Evolutionary conservation across 1,284 basidiomycete species (phyloP).

Genomic region (Clitocybe nebularis): DNA sequence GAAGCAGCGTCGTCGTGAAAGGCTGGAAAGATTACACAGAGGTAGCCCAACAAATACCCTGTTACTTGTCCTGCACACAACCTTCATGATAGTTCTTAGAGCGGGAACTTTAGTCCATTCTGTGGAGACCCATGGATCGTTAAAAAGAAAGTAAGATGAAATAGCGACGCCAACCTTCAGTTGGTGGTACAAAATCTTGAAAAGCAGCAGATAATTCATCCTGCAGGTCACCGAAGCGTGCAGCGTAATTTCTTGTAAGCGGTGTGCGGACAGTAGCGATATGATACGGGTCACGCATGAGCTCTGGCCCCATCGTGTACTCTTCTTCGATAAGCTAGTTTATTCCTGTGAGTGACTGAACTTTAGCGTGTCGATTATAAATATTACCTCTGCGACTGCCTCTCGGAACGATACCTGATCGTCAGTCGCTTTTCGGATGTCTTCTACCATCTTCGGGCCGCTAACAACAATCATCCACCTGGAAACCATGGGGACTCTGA

Average conservation of each 20-base stretch:
- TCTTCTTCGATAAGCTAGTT: too few species aligned
- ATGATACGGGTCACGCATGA: constrained; percentile 27
- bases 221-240: constrained; percentile 26
- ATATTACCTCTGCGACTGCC: constrained; percentile 19
- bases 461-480: constrained; percentile 23
- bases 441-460: constrained; percentile 20
- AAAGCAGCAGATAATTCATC: constrained; percentile 33
- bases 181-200: constrained; percentile 22
- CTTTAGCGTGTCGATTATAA: constrained; percentile 27
- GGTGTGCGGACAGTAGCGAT: constrained; percentile 24
- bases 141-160: neutral
- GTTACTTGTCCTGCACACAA: constrained; percentile 31
- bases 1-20: neutral
- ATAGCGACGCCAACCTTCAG: constrained; percentile 4
- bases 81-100: constrained; percentile 25
- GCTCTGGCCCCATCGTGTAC: constrained; percentile 25
- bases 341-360: too few species aligned
- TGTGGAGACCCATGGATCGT: constrained; percentile 19
- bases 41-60: constrained; percentile 38
- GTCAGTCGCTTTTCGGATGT: constrained; percentile 22
- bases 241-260: constrained; percentile 30
- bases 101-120: constrained; percentile 36
- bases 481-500: constrained; percentile 21
- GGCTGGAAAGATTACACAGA: constrained; percentile 26
- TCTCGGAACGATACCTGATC: constrained; percentile 20